Conservation (phyloP, 2,329 filamentous ascomycete genomes). For the Zasmidium cellare region DNA sequence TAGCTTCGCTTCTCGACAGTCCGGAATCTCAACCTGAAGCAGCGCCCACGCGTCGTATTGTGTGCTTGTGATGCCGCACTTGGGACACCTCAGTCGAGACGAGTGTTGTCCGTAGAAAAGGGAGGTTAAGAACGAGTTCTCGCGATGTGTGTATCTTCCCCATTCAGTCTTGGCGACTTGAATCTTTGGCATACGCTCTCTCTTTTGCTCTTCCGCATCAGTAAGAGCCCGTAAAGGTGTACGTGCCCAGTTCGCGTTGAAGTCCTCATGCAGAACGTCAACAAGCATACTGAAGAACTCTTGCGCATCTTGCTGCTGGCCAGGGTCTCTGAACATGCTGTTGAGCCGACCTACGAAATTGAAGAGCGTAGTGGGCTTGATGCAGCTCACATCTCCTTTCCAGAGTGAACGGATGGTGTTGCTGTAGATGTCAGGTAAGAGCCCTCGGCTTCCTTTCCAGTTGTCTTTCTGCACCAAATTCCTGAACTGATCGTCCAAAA, state of each 20-base stretch:
- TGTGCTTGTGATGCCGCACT: slow-evolving; percentile 63
- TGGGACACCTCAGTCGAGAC: slow-evolving; percentile 60
- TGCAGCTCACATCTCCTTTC: slow-evolving; percentile 56
- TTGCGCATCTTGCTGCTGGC: slow-evolving; percentile 83
- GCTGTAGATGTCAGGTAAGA: slow-evolving; percentile 62
- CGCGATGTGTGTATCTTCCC: slow-evolving; percentile 67
- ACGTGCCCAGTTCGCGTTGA: slow-evolving; percentile 67
- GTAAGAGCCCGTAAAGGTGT: slow-evolving; percentile 60
- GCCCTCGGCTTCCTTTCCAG: slow-evolving; percentile 66
- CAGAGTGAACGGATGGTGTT: slow-evolving; percentile 62
- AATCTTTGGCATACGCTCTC: slow-evolving; percentile 61
- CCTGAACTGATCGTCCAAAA: slow-evolving; percentile 62
- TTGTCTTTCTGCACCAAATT: slow-evolving; percentile 58
- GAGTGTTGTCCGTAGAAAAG: slow-evolving; percentile 75
- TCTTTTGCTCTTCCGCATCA: slow-evolving; percentile 58
- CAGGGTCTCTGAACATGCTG: slow-evolving; percentile 56
- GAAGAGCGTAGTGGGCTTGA: slow-evolving; percentile 49
- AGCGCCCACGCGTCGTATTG: slow-evolving; percentile 72
- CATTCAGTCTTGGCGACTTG: slow-evolving; percentile 74
- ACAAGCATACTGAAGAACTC: slow-evolving; percentile 86
- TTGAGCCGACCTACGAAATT: slow-evolving; percentile 65
- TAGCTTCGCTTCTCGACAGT: slow-evolving; percentile 60
- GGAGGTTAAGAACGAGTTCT: slow-evolving; percentile 77
- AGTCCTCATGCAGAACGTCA: slow-evolving; percentile 80
- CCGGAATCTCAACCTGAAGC: slow-evolving; percentile 69